Evolutionary conservation across 768 basidiomycete species (phyloP), one percentile per base, ranked within the genome.

Genomic region (Mycena amicta): DNA sequence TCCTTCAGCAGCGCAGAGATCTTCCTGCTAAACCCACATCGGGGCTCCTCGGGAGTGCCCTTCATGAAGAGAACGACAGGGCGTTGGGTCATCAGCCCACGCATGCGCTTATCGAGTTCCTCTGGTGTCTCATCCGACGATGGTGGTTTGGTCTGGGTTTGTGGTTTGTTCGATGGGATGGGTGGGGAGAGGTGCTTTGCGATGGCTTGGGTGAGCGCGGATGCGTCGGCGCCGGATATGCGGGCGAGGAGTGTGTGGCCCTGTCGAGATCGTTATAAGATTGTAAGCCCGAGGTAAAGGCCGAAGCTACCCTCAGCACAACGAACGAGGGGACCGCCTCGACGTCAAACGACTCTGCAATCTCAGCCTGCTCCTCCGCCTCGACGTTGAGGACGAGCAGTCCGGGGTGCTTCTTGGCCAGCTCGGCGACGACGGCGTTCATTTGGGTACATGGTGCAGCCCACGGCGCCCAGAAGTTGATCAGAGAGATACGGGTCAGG

Each of bases 381-480:
- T 96, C 90, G 3, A 95, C 87, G 88, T 93, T 68, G 15, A 98
- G 77, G 58, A 93, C 89, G 23, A 98, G 77, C 1, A 90, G 72
- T 2, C 76, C 64, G 0, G 85, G 77, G 67, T 93, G 82, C 69
- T 90, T 89, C 61, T 81, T 84, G 1, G 94, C 84, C 45, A 96
- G 79, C 66, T 91, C 89, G 8, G 67, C 59, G 18, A 90, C 83
- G 4, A 95, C 84, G 43, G 86, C 78, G 75, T 94, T 95, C 89
- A 97, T 96, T 66, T 88, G 82, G 66, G 81, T 81, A 79, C 95
- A 98, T 39, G 95, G 94, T 60, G 85, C 90, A 0, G 94, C 97
- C 93, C 93, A 90, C 73, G 85, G 78, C 41, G 95, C 92, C 90
- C 94, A 95, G 72, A 98, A 99, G 75, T 91, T 93, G 69, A 97